Evolutionary conservation across 2,329 filamentous ascomycete species (phyloP), one percentile per base, ranked within the genome.

Genomic region (Cladosporium sp.): DNA sequence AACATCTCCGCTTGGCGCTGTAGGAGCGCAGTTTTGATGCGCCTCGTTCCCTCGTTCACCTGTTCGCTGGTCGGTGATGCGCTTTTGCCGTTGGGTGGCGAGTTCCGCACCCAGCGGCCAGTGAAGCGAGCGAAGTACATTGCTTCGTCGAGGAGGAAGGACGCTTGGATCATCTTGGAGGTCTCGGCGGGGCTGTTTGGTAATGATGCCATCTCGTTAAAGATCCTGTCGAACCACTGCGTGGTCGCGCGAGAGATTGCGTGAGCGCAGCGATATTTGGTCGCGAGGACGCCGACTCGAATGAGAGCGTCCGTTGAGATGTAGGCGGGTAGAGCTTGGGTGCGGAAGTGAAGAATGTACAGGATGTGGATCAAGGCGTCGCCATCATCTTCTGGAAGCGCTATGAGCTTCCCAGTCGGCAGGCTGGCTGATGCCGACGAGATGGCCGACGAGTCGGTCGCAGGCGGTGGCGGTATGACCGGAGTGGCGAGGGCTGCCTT

Each of bases 51-150:
- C 26, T 39, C 49, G 18, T 32, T 25, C 3, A n/a, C 16, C 10
- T 30, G 18, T 8, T 46, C 36, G 36, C 16, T 56, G 23, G 21
- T 10, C 8, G 54, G 14, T 36, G 39, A 28, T 16, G 25, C 28
- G 8, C 11, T 56, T n/a, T 58, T 61, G 7, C 61, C 53, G 16
- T 67, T 34, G 3, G 32, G 18, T 11, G 68, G 54, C 43, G 64
- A 62, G 6, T 51, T 49, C n/a, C 67, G 65, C 25, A 73, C 63
- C 65, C 66, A 75, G 59, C 67, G 69, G 18, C 68, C 65, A 13
- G 71, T 71, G 67, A 74, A 73, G 51, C 73, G 69, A 3, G 72
- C 68, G 68, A 75, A 75, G 63, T 65, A 74, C 62, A 68, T 59
- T 18, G 74, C 68, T 58, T 75, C 72, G 59, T 74, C 69, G 64